These are phyloP conservation scores for Dispira simplex DNA, from an alignment of 192 early-diverging fungal species.

Conservation along the genomic window DNA sequence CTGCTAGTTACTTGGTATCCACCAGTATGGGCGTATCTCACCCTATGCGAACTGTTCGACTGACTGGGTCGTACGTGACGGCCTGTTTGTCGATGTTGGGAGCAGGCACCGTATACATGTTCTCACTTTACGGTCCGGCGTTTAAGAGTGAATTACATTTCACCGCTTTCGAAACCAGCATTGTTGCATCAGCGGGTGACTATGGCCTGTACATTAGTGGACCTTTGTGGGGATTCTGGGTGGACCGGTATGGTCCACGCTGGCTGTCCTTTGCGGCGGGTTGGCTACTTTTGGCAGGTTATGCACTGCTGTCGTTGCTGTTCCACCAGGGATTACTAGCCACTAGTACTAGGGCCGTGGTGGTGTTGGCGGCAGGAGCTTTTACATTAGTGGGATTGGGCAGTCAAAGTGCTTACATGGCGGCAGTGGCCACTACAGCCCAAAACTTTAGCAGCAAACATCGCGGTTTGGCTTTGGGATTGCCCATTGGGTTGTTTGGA, in stretches of 20 bases:
- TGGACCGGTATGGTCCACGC: slow-evolving; percentile 25
- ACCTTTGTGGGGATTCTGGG: slow-evolving; percentile 36
- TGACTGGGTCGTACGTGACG: slow-evolving; percentile 21
- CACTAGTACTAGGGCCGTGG: slow-evolving; percentile 14
- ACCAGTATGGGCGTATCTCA: no score
- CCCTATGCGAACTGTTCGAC: no score
- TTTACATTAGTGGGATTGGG: slow-evolving; percentile 41
- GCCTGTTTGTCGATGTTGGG: slow-evolving; percentile 28
- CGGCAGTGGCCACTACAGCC: slow-evolving; percentile 39
- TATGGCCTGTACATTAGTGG: slow-evolving; percentile 48
- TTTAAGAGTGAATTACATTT: slow-evolving; percentile 33
- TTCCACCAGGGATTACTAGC: slow-evolving; percentile 14
- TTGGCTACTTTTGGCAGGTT: slow-evolving; percentile 22
- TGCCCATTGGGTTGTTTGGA: slow-evolving; percentile 40
- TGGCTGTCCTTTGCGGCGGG: slow-evolving; percentile 18
- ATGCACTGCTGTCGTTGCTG: slow-evolving; percentile 21
- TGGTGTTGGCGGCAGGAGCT: slow-evolving; percentile 28
- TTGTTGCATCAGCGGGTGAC: slow-evolving; percentile 43
- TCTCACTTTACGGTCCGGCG: slow-evolving; percentile 39
- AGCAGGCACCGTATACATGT: slow-evolving; percentile 51
- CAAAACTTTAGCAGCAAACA: slow-evolving; percentile 33
- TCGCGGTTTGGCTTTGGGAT: slow-evolving; percentile 39
- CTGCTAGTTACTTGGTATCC: no score
- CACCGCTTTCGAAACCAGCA: slow-evolving; percentile 40
- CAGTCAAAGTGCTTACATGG: slow-evolving; percentile 42